These are phyloP conservation scores for Microglena sp. DNA, from an alignment of 139 green algal species.

Conservation along the genomic window DNA sequence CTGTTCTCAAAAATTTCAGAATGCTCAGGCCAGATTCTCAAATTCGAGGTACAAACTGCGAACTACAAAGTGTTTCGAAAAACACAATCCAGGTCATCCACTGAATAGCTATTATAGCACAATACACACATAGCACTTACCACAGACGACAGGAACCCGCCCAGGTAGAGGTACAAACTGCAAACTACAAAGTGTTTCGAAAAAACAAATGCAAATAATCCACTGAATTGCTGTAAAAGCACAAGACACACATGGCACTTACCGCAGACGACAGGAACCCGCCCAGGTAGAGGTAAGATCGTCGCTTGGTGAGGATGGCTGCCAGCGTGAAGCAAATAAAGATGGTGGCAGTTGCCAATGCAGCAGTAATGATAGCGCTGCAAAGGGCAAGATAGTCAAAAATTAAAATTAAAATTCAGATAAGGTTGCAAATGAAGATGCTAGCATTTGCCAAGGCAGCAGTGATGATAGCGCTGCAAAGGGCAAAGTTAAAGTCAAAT, in stretches of 20 bases:
- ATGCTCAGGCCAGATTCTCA: no score
- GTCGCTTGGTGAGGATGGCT: constrained; percentile 45
- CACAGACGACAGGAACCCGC: constrained; percentile 32
- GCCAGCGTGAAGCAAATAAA: constrained; percentile 62
- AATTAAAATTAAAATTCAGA: no score
- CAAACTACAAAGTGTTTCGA: not conserved
- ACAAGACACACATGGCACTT: constrained; percentile 11
- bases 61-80: no score
- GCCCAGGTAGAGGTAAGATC: constrained; percentile 50
- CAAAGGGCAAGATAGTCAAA: no score
- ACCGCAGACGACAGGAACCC: constrained; percentile 32
- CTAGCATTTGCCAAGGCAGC: no score
- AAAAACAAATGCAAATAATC: not conserved
- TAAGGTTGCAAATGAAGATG: no score
- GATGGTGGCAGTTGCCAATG: constrained; percentile 33
- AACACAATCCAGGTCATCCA: no score
- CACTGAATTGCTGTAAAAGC: not conserved
- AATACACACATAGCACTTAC: constrained; percentile 1
- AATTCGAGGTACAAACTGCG: no score
- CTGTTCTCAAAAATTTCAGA: no score
- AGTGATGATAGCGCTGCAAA: no score
- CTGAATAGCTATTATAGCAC: no score
- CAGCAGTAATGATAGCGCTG: constrained; percentile 37
- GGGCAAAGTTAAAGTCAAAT: no score
- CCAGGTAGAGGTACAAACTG: constrained; percentile 48